Base-by-base conservation (phyloP, 2,329 filamentous ascomycete genomes). In the Phoma herbarum region DNA sequence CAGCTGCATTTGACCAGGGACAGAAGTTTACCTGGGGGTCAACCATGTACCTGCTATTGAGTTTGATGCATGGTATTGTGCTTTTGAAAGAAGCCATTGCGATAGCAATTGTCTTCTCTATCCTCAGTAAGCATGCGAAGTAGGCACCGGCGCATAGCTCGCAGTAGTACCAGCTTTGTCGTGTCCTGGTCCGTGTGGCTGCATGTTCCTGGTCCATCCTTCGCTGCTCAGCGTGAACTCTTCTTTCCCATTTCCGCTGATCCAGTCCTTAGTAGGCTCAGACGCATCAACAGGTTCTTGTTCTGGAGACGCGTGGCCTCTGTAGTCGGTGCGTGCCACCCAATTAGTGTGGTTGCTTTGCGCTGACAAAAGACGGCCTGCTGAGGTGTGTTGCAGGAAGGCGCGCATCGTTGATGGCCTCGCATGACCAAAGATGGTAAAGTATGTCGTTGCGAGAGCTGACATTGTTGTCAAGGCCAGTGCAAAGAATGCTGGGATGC, bases 121-220 rank as follows among this genome's bases (percentile, higher is more conserved):
- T 33, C 12, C 14, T 26, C 18, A 51, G 18, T 33, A 44, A 9
- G 20, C 28, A n/a, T 44, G 20, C 14, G 37, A 5, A 23, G 9
- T 18, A 5, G 37, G 39, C 25, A 44, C 29, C n/a, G 28, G 49
- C 9, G 49, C 28, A 28, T 52, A 52, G 39, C 39, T 52, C 7
- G 39, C 35, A 22, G 35, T 31, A 1, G 35, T 26, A 6, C 20
- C 20, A 35, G 28, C 23, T 23, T 33, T 35, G 6, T 43, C 39
- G 7, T 35, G 12, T 10, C 22, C 39, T 20, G 28, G 29, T 1
- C 29, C 49, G 35, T 44, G 29, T 11, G 20, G 20, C 7, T 33
- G 49, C 28, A 33, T 2, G 10, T 25, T 43, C 29, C 8, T 26
- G 7, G 16, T 26, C 39, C 39, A 52, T 20, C 49, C 39, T 14